A percentile compares a stretch with the other conserved stretches of the same genome.
Evolutionary conservation across 106 monocot species (phyloP).

Genomic region (Allium sativum): DNA sequence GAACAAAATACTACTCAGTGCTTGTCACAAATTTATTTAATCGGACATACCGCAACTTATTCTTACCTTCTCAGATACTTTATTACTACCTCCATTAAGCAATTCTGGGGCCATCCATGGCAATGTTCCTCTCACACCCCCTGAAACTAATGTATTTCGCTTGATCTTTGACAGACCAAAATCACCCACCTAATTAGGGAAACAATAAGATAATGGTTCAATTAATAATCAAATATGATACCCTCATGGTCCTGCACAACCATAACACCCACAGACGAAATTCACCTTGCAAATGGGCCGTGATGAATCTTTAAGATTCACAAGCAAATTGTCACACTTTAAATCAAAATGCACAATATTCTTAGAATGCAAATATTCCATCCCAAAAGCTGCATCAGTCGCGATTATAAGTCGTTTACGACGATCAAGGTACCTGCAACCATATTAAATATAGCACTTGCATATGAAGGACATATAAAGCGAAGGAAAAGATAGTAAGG

Average conservation of each 20-base stretch:
- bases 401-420: constrained; percentile 80
- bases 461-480: neutral
- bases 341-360: constrained; percentile 93
- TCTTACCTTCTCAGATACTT: constrained; percentile 87
- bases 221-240: neutral
- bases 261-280: neutral
- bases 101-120: constrained; percentile 98
- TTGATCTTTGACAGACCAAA: constrained; percentile 94
- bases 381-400: constrained; percentile 96
- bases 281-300: constrained; percentile 95
- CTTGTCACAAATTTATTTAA: no score
- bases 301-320: constrained; percentile 76
- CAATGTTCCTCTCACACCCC: constrained; percentile 91
- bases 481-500: neutral
- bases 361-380: constrained; percentile 97
- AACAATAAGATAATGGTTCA: constrained; percentile 1
- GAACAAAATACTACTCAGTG: no score
- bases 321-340: constrained; percentile 96
- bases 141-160: constrained; percentile 81
- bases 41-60: neutral
- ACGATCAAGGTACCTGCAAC: constrained; percentile 61
- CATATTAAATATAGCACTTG: neutral
- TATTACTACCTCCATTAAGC: constrained; percentile 61
- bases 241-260: neutral
- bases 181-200: constrained; percentile 56